Conservation (phyloP, 1,284 basidiomycete species). For the Tremellales sp. region DNA sequence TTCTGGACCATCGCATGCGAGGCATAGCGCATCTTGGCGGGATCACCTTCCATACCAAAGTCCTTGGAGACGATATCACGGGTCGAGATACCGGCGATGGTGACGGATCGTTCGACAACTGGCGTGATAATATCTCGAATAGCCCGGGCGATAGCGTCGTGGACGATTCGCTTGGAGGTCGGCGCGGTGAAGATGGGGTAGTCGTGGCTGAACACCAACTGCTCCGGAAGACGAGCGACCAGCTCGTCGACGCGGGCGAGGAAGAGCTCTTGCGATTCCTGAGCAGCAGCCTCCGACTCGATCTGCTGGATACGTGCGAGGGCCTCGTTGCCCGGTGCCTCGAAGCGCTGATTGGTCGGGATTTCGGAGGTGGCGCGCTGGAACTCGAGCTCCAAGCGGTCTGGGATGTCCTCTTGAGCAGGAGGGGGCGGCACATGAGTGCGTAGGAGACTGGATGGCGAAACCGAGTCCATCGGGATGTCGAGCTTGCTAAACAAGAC, state of each 20-base stretch:
- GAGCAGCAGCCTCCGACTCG: constrained; percentile 44
- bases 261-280: constrained; percentile 48
- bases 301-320: constrained; percentile 43
- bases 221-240: constrained; percentile 67
- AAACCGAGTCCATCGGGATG: constrained; percentile 80
- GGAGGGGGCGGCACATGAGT: constrained; percentile 42
- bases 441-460: constrained; percentile 73
- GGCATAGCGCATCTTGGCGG: constrained; percentile 84
- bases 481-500: constrained; percentile 89
- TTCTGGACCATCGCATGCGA: constrained; percentile 97
- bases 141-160: constrained; percentile 87
- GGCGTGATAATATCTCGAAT: constrained; percentile 97
- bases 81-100: constrained; percentile 96
- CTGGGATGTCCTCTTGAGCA: constrained; percentile 34
- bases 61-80: constrained; percentile 94
- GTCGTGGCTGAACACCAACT: constrained; percentile 69
- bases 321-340: constrained; percentile 33
- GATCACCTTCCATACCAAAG: constrained; percentile 90
- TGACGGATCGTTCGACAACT: constrained; percentile 98
- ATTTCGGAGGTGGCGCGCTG: constrained; percentile 34
- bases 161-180: constrained; percentile 84
- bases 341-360: constrained; percentile 32
- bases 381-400: constrained; percentile 40
- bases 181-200: constrained; percentile 62
- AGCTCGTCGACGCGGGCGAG: constrained; percentile 52